Base-by-base conservation (phyloP, 768 basidiomycete genomes). In the Strobilomyces confusus region DNA sequence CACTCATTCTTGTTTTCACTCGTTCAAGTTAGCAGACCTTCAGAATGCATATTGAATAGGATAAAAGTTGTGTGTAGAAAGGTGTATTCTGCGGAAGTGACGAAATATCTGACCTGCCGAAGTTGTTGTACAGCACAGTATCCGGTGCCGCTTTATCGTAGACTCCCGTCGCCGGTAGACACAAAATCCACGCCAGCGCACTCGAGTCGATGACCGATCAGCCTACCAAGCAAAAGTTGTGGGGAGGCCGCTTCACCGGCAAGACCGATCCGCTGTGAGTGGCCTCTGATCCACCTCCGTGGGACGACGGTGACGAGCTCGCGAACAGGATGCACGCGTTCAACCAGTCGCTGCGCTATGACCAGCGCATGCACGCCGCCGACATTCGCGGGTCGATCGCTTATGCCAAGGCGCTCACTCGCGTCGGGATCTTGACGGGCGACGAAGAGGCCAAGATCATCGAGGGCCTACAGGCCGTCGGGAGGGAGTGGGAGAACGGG, bases 331-430 rank as follows among this genome's bases (percentile, higher is more conserved):
- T 98, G 95, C 92, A 97, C 71, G 89, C 84, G 29, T 98, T 95
- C 77, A 98, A 98, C 69, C 92, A 98, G 69, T 98, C 94, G 23
- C 77, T 99, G 61, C 84, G 81, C 58, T 99, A 98, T 71, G 95
- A 98, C 69, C 83, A 90, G 69, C 81, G 92, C 38, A 98, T 99
- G 94, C 83, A 94, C 67, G 80, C 82, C 11, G 93, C 84, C 23
- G 97, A 99, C 63, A 89, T 98, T 59, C 80, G 77, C 51, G 95
- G 95, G 2, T 98, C 95, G 17, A 95, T 97, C 65, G 95, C 97
- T 4, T 98, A 98, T 69, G 86, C 97, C 29, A 95, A 91, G 70
- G 87, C 90, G 1, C 77, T 98, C 54, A 75, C 82, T 12, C 81
- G 83, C 38, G 86, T 85, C 15, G 88, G 87, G 14, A 95, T 99